A percentile compares a stretch with the other conserved stretches of the same genome.
Evolutionary conservation across 495 filamentous ascomycete genomes (phyloP).

Genomic region (Tuber melanosporum): DNA sequence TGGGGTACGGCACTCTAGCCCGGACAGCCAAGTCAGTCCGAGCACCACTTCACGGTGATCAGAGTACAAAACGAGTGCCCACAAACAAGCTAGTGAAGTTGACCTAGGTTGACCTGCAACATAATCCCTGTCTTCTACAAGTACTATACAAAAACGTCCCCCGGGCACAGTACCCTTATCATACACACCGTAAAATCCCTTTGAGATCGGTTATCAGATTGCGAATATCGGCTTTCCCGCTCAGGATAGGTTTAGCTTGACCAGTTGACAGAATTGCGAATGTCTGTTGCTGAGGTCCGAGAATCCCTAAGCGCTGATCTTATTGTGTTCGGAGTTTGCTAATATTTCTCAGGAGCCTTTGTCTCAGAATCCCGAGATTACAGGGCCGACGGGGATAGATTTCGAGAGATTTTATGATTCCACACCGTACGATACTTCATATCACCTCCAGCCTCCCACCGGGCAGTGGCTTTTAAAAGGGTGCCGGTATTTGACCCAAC

Average conservation of each 20-base stretch:
- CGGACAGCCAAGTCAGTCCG: not conserved
- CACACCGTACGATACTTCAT: too few relatives aligned
- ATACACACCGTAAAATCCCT: not conserved
- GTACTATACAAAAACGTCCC: too few relatives aligned
- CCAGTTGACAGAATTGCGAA: not conserved
- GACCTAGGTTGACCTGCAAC: not conserved
- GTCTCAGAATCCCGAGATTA: too few relatives aligned
- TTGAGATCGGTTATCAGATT: not conserved
- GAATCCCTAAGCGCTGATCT: not conserved
- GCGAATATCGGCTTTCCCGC: not conserved
- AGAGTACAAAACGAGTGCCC: not conserved
- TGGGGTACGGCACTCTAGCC: not conserved
- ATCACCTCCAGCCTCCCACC: too few relatives aligned
- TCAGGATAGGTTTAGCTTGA: not conserved
- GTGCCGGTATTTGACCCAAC: too few relatives aligned
- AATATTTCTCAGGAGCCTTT: not conserved
- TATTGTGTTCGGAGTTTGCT: not conserved
- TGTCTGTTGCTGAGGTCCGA: not conserved
- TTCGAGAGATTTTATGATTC: too few relatives aligned
- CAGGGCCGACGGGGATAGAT: too few relatives aligned
- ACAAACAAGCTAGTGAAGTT: not conserved
- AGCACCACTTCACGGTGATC: not conserved
- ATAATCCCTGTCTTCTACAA: not conserved
- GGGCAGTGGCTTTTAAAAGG: too few relatives aligned
- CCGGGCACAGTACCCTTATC: too few relatives aligned